Evolutionary conservation across 2,329 filamentous ascomycete genomes (phyloP).

Genomic region (Leptosphaerulina australis): DNA sequence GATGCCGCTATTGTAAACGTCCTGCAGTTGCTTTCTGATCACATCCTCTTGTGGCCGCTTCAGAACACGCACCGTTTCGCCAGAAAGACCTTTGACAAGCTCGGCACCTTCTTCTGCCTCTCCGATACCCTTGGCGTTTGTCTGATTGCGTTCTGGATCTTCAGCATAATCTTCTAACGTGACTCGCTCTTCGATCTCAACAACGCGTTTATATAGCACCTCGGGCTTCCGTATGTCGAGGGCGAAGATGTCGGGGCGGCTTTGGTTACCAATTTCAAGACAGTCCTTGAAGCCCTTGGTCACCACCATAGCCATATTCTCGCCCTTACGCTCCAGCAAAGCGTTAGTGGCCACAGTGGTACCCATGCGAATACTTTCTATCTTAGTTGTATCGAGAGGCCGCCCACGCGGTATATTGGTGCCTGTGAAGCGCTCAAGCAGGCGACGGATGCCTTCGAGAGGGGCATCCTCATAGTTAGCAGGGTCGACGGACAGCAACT

Average conservation of each 20-base stretch:
- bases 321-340: conserved; percentile 85
- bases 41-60: conserved; percentile 63
- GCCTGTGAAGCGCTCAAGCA: conserved; percentile 77
- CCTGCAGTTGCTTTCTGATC: conserved; percentile 67
- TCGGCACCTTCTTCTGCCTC: conserved; percentile 56
- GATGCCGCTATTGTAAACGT: conserved; percentile 72
- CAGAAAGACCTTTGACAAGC: conserved; percentile 73
- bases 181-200: conserved; percentile 91
- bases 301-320: conserved; percentile 84
- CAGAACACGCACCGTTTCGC: conserved; percentile 75
- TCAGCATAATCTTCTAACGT: conserved; percentile 92
- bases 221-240: conserved; percentile 86
- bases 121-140: conserved; percentile 60
- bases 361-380: conserved; percentile 93
- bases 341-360: conserved; percentile 95
- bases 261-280: conserved; percentile 88
- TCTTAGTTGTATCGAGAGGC: conserved; percentile 78
- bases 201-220: conserved; percentile 79
- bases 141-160: conserved; percentile 71
- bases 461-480: conserved; percentile 90
- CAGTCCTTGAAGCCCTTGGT: conserved; percentile 89
- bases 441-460: conserved; percentile 85
- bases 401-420: conserved; percentile 80
- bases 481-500: conserved; percentile 88
- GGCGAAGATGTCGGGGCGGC: conserved; percentile 87